Evolutionary conservation across 306 rosid species (phyloP).

Genomic region (Rosa persica): DNA sequence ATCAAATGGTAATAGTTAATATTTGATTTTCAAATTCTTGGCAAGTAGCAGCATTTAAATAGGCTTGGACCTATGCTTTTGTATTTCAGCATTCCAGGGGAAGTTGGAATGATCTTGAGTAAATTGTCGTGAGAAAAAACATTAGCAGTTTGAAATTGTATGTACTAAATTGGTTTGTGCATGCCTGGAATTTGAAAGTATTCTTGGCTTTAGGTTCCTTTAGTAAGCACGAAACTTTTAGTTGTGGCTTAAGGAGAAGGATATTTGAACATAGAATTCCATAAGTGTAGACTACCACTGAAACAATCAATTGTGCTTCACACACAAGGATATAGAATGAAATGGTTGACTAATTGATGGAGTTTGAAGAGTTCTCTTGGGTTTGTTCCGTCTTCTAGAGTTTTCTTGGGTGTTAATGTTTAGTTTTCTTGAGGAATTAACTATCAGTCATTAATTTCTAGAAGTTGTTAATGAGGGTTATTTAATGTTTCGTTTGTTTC

Average conservation of each 20-base stretch:
- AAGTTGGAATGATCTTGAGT: not conserved
- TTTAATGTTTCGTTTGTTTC: no score
- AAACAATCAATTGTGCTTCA: not conserved
- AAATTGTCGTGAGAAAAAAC: not conserved
- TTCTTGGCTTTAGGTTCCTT: not conserved
- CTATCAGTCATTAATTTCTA: no score
- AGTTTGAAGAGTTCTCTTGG: not conserved
- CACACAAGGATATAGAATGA: not conserved
- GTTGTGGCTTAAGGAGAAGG: not conserved
- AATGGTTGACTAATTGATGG: not conserved
- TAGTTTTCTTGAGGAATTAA: not conserved
- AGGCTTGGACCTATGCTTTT: not conserved
- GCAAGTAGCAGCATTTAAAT: not conserved
- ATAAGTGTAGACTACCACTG: not conserved
- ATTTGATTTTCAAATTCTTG: not conserved
- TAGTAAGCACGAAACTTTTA: not conserved
- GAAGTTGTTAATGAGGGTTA: no score
- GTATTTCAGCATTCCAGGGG: not conserved
- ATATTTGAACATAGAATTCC: not conserved
- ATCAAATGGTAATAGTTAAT: not conserved
- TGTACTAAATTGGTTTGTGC: not conserved
- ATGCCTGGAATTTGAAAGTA: not conserved
- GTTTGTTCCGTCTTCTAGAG: no score
- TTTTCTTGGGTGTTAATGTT: not conserved
- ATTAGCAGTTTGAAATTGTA: not conserved